Evolutionary conservation across 2,329 filamentous ascomycete genomes (phyloP), one percentile per base, ranked within the genome.

Genomic region (Metarhizium anisopliae): DNA sequence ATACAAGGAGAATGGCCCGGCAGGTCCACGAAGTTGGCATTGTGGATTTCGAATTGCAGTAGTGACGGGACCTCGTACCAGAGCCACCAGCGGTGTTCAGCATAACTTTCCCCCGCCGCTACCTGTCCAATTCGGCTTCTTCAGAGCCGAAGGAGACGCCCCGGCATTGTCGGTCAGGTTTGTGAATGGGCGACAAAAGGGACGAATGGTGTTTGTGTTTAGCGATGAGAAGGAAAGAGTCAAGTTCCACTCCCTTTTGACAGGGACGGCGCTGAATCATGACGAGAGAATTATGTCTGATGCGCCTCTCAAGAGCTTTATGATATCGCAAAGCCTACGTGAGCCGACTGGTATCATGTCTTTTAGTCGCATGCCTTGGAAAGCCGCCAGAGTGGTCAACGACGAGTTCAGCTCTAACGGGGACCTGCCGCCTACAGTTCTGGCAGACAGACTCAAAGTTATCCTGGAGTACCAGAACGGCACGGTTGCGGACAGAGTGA

Each of bases 401-500:
- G 78, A 85, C 42, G 82, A 87, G 62, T 80, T 82, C 53, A 79
- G 83, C 18, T 74, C 80, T 43, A 84, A 85, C 52, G 69, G 67
- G 47, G 83, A 84, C 38, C 74, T 78, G 38, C 76, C 83, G 1
- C 80, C 82, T 2, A 90, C 87, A 0, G 84, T 95, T 32, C 77
- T 92, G 54, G 89, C 90, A 0, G 87, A 94, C 64, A 82, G 81
- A 62, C 73, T 96, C 59, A 83, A 90, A 32, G 78, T 95, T 18
- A 80, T 95, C 54, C 77, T 89, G 36, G 85, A 90, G 56, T 89
- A 87, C 60, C 82, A 87, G 58, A 84, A 86, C 61, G 89, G 90
- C 51, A 89, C 85, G 47, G 76, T 95, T 16, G 90, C 89, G 2
- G 92, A 96, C 70, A 83, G 91, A 42, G 78, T 96, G 65, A 95